These are phyloP conservation scores for Phytophthora boehmeriae DNA, from an alignment of 352 stramenopile species.

Conservation along the genomic window DNA sequence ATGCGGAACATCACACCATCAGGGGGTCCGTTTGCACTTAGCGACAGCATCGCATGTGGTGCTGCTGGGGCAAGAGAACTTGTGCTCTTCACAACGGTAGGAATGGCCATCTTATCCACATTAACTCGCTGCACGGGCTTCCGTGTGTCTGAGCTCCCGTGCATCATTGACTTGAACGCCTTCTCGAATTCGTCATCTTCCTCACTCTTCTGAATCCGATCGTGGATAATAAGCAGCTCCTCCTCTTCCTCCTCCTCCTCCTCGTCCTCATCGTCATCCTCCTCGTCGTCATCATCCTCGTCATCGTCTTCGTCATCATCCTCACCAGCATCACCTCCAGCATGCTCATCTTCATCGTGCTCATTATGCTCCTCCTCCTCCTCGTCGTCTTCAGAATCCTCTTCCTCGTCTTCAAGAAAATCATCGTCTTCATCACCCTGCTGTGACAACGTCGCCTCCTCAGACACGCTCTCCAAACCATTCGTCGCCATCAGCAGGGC, in stretches of 20 bases:
- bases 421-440: constrained; percentile 50
- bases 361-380: constrained; percentile 70
- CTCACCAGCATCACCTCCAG: constrained; percentile 31
- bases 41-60: constrained; percentile 20
- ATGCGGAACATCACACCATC: constrained; percentile 92
- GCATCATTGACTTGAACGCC: constrained; percentile 89
- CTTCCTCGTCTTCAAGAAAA: constrained; percentile 53
- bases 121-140: constrained; percentile 74
- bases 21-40: constrained; percentile 32
- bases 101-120: constrained; percentile 90
- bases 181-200: constrained; percentile 91
- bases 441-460: constrained; percentile 44
- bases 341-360: constrained; percentile 55
- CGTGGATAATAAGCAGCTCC: constrained; percentile 89
- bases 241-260: constrained; percentile 83
- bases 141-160: constrained; percentile 58
- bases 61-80: constrained; percentile 22
- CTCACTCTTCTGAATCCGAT: constrained; percentile 74
- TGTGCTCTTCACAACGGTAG: constrained; percentile 75
- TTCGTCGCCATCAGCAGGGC: constrained; percentile 39
- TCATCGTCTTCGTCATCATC: constrained; percentile 60
- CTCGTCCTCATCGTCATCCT: constrained; percentile 69
- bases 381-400: constrained; percentile 62
- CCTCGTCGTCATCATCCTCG: constrained; percentile 80
- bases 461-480: constrained; percentile 33